Base-by-base conservation (phyloP, 441 rosid species). In the Melianthus villosus region DNA sequence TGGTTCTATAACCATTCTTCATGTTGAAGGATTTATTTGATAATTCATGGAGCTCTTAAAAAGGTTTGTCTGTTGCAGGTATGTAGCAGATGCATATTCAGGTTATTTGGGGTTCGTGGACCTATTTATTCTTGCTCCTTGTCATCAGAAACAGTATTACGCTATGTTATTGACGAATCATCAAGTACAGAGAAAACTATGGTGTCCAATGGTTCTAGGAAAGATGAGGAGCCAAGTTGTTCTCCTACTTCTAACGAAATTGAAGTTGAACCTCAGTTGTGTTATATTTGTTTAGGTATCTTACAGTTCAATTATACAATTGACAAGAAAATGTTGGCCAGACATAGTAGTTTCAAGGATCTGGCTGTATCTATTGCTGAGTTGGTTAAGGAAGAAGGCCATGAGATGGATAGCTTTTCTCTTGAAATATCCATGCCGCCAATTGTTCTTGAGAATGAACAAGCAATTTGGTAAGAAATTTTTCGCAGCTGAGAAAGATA, bases 371-470 rank as follows among this genome's bases (percentile, higher is more conserved):
- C 48, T 46, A 61, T 80, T 55, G 64, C 69, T 36, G 76, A 76
- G 12, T 38, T 59, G 48, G 71, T 74, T 40, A 74, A 72, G 72
- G 70, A 64, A 62, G 78, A 62, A 17, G 71, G 74, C 14, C 69
- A 74, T 63, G 62, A 64, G 44, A 60, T 72, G 20, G 81, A 74
- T 67, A 59, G 75, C 47, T 80, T 83, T 57, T 69, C 69, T 42
- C 77, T 87, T 3, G 87, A 87, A 63, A 72, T 78, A 38, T 83
- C 87, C 4, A 35, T 72, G 22, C 95, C 91, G 18, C 51, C 78
- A 15, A 19, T 28, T 31, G 44, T 76, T 35, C 14, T 17, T 13
- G 81, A 87, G 48, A 68, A 74, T 38, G 91, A 87, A 22, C 44
- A 53, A 12, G 11, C 35, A 19, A 51, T 74, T 51, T 40, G 71